Evolutionary conservation across 768 basidiomycete genomes (phyloP).

Genomic region (Trametes gibbosa): DNA sequence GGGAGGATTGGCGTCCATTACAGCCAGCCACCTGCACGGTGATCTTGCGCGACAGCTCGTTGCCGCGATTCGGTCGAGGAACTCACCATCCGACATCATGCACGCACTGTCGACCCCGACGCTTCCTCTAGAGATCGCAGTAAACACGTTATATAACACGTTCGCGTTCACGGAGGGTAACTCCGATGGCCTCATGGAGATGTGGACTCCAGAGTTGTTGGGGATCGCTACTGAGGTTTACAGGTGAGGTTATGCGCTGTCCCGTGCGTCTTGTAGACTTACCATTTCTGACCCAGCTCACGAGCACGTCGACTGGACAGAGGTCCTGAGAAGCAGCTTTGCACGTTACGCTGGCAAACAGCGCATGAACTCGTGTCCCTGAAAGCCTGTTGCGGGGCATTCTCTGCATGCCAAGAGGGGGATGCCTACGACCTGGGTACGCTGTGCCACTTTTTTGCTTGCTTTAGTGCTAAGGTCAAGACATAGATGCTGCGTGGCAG

Average conservation of each 20-base stretch:
- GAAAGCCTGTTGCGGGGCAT: slow-evolving; percentile 56
- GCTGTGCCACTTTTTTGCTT: neutral
- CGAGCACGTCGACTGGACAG: slow-evolving; percentile 29
- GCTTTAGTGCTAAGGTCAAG: neutral
- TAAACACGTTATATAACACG: slow-evolving; percentile 46
- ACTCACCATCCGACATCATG: slow-evolving; percentile 56
- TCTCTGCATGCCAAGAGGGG: slow-evolving; percentile 62
- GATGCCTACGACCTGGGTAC: slow-evolving; percentile 64
- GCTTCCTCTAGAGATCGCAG: slow-evolving; percentile 40
- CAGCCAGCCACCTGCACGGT: slow-evolving; percentile 4
- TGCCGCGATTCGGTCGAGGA: slow-evolving; percentile 48
- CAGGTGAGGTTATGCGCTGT: slow-evolving; percentile 17
- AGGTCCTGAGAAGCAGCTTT: slow-evolving; percentile 37
- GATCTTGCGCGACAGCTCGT: slow-evolving; percentile 28
- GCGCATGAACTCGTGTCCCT: slow-evolving; percentile 68
- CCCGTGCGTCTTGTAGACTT: neutral
- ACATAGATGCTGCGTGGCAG: slow-evolving; percentile 69
- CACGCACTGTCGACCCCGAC: slow-evolving; percentile 49
- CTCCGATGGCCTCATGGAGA: slow-evolving; percentile 37
- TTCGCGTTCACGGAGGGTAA: slow-evolving; percentile 46
- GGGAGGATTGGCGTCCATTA: slow-evolving; percentile 1
- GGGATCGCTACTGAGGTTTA: slow-evolving; percentile 43
- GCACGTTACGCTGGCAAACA: slow-evolving; percentile 53
- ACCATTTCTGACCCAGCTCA: slow-evolving; percentile 27
- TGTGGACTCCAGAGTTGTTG: slow-evolving; percentile 52